Evolutionary conservation across 2,329 filamentous ascomycete species (phyloP), one percentile per base, ranked within the genome.

Genomic region (Sporothrix variecibatus): DNA sequence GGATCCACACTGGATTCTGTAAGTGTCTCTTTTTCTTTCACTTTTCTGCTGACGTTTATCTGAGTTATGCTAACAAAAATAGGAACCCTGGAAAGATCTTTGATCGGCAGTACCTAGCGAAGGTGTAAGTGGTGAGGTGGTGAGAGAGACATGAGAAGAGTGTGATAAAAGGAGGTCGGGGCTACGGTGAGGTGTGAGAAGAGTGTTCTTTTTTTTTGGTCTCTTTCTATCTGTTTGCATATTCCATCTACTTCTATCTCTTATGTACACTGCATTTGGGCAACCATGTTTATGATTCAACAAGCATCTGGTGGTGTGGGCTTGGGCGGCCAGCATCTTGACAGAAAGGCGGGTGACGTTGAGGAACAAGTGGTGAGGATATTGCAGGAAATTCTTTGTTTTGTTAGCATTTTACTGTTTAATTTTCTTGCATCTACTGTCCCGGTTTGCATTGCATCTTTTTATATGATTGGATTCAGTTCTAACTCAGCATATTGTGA

Each of bases 81-180:
- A 82, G 81, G 79, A 97, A 97, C 78, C 94, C 94, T 0, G 94
- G 94, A 0, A 97, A 97, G 85, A 95, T 97, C 76, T 94, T 97
- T 82, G 93, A 97, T 77, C 84, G 89, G 23, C 86, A 79, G 17
- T 40, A 62, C 9, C 26, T 62, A 2, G 46, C 43, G 28, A 31
- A 49, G 17, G 12, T 26, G 58, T 58, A 56, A 51, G 40, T 17
- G 23, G 40, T 40, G 38, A 17, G 2, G 56, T 28, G 38, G 38
- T 43, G 23, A 46, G 38, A 12, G 0, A 12, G 46, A 20, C 9
- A 8, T 38, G 20, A 17, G 34, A 26, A 8, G 28, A 20, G 34
- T 12, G 15, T 34, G 8, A 23, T 15, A 65, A 43, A 43, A 65
- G 11, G 34, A 40, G 56, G n/a, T n/a, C n/a, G n/a, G n/a, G n/a